These are phyloP conservation scores for Symbiodinium natans DNA, from an alignment of 73 alveolate species.

Conservation along the genomic window DNA sequence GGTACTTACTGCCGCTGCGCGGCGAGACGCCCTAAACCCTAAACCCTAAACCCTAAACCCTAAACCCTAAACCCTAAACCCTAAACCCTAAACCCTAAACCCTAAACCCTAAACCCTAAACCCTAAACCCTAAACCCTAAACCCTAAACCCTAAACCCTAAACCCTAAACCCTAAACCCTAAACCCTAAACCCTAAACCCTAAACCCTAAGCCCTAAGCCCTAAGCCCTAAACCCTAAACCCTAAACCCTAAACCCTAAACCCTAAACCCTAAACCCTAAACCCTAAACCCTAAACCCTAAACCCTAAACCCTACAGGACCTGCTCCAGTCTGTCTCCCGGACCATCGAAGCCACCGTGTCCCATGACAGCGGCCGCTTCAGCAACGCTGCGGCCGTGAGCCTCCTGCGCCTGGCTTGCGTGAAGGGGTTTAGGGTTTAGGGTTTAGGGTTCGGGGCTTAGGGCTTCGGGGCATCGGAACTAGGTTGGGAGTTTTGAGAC, in stretches of 20 bases:
- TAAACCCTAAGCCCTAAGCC: too few relatives aligned
- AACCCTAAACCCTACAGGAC: conserved; percentile 2
- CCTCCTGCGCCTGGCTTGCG: neutral
- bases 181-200: neutral
- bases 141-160: neutral
- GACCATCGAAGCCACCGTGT: neutral
- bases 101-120: neutral
- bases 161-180: neutral
- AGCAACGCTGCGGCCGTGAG: conserved; percentile 90
- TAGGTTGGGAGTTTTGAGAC: too few relatives aligned
- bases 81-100: neutral
- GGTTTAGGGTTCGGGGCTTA: neutral
- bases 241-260: neutral
- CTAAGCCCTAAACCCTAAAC: too few relatives aligned
- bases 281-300: neutral
- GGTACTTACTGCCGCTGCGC: too few relatives aligned
- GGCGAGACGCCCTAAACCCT: neutral
- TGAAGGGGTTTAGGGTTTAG: neutral
- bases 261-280: neutral
- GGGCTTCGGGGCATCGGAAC: neutral
- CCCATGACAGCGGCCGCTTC: conserved; percentile 88
- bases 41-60: neutral
- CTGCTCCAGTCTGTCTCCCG: conserved; percentile 64
- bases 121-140: too few relatives aligned
- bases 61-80: neutral